Evolutionary conservation across 768 basidiomycete species (phyloP).

Genomic region (Boletus insuetus): DNA sequence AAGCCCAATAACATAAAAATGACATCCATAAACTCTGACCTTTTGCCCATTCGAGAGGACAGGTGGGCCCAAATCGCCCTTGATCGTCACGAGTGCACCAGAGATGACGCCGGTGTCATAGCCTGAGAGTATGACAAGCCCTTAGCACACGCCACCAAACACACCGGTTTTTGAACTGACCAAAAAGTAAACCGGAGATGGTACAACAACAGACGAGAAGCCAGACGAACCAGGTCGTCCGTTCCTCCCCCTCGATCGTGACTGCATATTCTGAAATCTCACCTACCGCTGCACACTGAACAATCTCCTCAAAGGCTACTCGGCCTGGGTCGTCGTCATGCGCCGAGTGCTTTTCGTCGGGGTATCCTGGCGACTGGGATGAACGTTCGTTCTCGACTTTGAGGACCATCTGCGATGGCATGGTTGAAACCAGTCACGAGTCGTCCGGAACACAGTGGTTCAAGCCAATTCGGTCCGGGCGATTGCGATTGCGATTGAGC

Average conservation of each 20-base stretch:
- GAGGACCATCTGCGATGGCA: not conserved
- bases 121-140: slow-evolving; percentile 37
- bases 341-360: not conserved
- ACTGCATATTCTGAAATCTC: slow-evolving; percentile 60
- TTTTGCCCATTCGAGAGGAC: slow-evolving; percentile 61
- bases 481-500: too few species aligned
- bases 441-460: not conserved
- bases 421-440: not conserved
- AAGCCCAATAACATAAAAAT: not conserved
- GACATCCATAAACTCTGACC: slow-evolving; percentile 30
- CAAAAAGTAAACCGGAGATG: slow-evolving; percentile 74
- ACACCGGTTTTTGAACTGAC: slow-evolving; percentile 37
- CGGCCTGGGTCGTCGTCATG: not conserved
- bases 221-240: slow-evolving; percentile 74
- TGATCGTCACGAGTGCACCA: slow-evolving; percentile 75
- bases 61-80: slow-evolving; percentile 58
- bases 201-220: slow-evolving; percentile 71
- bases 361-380: not conserved
- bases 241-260: slow-evolving; percentile 63
- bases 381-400: not conserved
- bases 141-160: slow-evolving; percentile 1
- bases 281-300: slow-evolving; percentile 26
- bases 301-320: slow-evolving; percentile 16
- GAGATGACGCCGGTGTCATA: slow-evolving; percentile 83
- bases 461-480: not conserved